Evolutionary conservation across 805 yeast genomes (phyloP), one percentile per base, ranked within the genome.

Genomic region (Saturnispora silvae): DNA sequence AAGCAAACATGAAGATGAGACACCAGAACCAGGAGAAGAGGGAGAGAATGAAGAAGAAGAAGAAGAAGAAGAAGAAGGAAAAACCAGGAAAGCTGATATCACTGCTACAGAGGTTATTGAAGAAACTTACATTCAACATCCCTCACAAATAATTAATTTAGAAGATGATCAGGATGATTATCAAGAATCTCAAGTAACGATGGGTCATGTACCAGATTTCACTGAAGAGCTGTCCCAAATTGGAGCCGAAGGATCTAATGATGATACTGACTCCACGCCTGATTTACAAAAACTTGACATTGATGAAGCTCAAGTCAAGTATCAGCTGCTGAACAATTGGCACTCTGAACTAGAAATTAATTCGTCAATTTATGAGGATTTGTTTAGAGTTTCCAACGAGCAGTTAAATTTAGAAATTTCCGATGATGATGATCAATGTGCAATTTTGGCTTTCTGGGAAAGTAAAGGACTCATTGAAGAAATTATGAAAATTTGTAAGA

Each of bases 211-310:
- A 8, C n/a, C n/a, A n/a, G n/a, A n/a, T n/a, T n/a, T n/a, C n/a
- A n/a, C n/a, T n/a, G n/a, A n/a, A n/a, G n/a, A n/a, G n/a, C n/a
- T n/a, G n/a, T n/a, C n/a, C n/a, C n/a, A n/a, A n/a, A n/a, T n/a
- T n/a, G n/a, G n/a, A n/a, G n/a, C n/a, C n/a, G n/a, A n/a, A n/a
- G n/a, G n/a, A n/a, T 22, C 24, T 8, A 22, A 22, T 22, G 24
- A 22, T 10, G 10, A 22, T 22, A 22, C 24, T 10, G 11, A 41
- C 23, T 41, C 42, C 2, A 45, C 49, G 1, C 49, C 49, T 5
- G 44, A 45, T 35, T 15, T 46, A 14, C 33, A 40, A 16, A 37
- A 31, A 14, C 36, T 46, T 5, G 44, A 43, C 7, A 37, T 46
- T 17, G 18, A 25, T 16, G 5, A 29, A 17, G 14, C 13, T 10